phyloP scores from a whole-genome alignment of 768 basidiomycete species.

The Sutorius australiensis region DNA sequence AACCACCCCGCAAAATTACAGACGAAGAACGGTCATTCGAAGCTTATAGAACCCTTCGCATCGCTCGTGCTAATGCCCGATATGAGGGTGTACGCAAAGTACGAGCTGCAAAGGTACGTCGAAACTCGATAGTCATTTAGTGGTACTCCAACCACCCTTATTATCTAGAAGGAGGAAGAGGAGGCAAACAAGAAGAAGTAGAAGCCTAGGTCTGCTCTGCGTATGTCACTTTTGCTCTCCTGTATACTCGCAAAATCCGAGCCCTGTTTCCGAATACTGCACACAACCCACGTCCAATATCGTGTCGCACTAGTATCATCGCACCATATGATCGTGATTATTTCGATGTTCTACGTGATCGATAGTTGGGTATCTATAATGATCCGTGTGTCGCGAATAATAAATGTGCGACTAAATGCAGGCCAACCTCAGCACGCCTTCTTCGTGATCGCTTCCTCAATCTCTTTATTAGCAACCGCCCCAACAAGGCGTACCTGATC shows the following conservation, averaged over 20 bases:
- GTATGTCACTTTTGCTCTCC: constrained; percentile 22
- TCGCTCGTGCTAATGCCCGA: constrained; percentile 75
- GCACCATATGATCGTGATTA: not conserved
- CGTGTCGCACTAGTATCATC: not conserved
- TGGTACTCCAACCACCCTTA: constrained; percentile 14
- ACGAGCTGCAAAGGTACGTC: constrained; percentile 76
- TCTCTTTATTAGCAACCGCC: constrained; percentile 76
- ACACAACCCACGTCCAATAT: constrained; percentile 29
- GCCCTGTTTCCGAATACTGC: constrained; percentile 1
- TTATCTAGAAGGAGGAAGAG: constrained; percentile 78
- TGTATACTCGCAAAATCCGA: constrained; percentile 39
- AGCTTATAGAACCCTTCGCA: constrained; percentile 86
- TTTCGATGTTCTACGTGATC: not conserved
- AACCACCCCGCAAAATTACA: constrained; percentile 91
- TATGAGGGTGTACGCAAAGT: constrained; percentile 86
- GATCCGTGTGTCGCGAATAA: not conserved
- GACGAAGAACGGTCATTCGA: constrained; percentile 83
- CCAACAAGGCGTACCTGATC: constrained; percentile 81
- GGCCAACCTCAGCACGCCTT: constrained; percentile 26
- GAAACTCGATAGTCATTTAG: not conserved
- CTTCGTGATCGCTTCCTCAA: constrained; percentile 56
- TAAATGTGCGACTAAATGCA: not conserved
- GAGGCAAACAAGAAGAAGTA: constrained; percentile 91
- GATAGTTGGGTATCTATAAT: constrained; percentile 16
- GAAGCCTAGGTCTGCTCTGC: constrained; percentile 24